These are phyloP conservation scores for Eudorina sp. DNA, from an alignment of 139 green algal genomes.

Conservation along the genomic window DNA sequence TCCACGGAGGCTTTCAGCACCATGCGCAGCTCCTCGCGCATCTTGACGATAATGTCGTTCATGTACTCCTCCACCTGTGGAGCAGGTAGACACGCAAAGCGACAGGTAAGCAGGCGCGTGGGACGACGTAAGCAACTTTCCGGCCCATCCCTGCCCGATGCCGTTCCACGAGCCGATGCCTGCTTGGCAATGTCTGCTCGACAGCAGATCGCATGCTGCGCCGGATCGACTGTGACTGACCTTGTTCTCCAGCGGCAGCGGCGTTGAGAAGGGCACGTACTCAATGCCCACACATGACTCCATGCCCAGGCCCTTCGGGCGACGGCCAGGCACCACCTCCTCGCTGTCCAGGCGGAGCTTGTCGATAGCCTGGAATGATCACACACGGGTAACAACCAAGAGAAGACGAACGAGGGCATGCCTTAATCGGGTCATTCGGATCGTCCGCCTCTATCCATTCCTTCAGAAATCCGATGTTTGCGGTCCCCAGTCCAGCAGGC, in stretches of 20 bases:
- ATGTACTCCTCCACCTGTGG: slow-evolving; percentile 90
- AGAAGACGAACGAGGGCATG: too few relatives aligned
- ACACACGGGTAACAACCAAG: too few relatives aligned
- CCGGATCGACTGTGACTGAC: slow-evolving; percentile 51
- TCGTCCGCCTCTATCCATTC: too few relatives aligned
- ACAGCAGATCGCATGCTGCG: not conserved
- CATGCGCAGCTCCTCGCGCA: slow-evolving; percentile 86
- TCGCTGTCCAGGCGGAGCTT: slow-evolving; percentile 86
- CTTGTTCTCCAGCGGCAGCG: slow-evolving; percentile 87
- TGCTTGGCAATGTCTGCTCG: not conserved
- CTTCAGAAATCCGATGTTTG: too few relatives aligned
- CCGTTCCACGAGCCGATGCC: too few relatives aligned
- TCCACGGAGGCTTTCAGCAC: slow-evolving; percentile 76
- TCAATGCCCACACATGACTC: slow-evolving; percentile 89
- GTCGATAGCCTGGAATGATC: slow-evolving; percentile 79
- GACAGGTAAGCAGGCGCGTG: too few relatives aligned
- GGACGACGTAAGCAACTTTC: too few relatives aligned
- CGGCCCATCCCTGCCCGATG: too few relatives aligned
- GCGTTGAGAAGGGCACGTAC: slow-evolving; percentile 79
- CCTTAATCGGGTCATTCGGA: too few relatives aligned
- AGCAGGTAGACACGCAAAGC: not conserved
- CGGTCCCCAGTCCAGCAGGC: too few relatives aligned
- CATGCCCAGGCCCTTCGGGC: slow-evolving; percentile 85
- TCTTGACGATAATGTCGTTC: slow-evolving; percentile 88
- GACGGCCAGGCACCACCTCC: slow-evolving; percentile 60